A percentile compares a stretch with the other conserved stretches of the same genome.
phyloP scores from a whole-genome alignment of 2,329 filamentous ascomycete species.

The Fusarium liriodendri region DNA sequence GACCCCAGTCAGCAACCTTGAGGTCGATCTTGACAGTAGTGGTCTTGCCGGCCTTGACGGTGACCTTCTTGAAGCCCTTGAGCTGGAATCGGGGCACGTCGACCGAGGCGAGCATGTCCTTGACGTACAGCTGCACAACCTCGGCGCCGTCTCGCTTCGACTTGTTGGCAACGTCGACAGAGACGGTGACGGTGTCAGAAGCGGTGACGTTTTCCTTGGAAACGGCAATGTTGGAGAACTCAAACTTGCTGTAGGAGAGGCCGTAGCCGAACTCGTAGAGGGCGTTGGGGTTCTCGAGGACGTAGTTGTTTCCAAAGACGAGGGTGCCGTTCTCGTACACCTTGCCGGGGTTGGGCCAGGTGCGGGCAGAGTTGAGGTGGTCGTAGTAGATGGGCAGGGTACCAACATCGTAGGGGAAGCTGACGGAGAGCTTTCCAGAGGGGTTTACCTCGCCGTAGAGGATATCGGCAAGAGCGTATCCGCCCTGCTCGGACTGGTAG shows the following conservation, averaged over 20 bases:
- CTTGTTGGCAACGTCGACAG: conserved; percentile 71
- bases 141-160: conserved; percentile 69
- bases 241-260: conserved; percentile 72
- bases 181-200: conserved; percentile 67
- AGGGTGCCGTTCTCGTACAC: conserved; percentile 69
- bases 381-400: conserved; percentile 78
- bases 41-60: conserved; percentile 69
- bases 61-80: conserved; percentile 75
- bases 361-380: conserved; percentile 74
- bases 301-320: conserved; percentile 73
- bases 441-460: conserved; percentile 74
- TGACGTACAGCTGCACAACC: conserved; percentile 76
- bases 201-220: conserved; percentile 59
- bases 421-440: conserved; percentile 73
- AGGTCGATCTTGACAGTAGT: conserved; percentile 61
- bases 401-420: conserved; percentile 75
- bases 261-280: conserved; percentile 76
- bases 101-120: conserved; percentile 70
- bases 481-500: conserved; percentile 77
- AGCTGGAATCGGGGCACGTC: conserved; percentile 73
- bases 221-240: conserved; percentile 65
- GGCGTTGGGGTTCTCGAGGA: conserved; percentile 68
- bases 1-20: conserved; percentile 67
- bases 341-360: conserved; percentile 63
- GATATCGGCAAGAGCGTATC: conserved; percentile 73